phyloP scores from a whole-genome alignment of 257 asterid genomes.

The Penstemon eatonii region DNA sequence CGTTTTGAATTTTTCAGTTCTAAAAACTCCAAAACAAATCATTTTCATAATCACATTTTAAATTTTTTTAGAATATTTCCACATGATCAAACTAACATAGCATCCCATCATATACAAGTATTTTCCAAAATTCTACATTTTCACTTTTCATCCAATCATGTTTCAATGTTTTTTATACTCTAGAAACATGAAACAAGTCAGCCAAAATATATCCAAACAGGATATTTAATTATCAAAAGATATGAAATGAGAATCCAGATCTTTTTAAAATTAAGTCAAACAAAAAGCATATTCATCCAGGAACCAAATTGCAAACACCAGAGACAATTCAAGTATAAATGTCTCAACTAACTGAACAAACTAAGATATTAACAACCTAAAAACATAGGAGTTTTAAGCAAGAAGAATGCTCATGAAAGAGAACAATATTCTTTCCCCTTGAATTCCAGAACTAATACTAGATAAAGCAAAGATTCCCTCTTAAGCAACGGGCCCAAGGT shows the following conservation, averaged over 20 bases:
- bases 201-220: too few species aligned
- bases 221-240: neutral
- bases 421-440: neutral
- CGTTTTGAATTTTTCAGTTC: too few species aligned
- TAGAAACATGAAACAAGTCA: too few species aligned
- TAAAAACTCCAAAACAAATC: too few species aligned
- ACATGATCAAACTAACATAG: too few species aligned
- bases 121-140: too few species aligned
- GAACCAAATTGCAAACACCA: conserved; percentile 22
- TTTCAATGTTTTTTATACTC: too few species aligned
- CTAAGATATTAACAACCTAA: neutral
- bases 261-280: conserved; percentile 8
- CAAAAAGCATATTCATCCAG: conserved; percentile 12
- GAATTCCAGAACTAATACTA: neutral
- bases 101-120: too few species aligned
- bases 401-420: neutral
- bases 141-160: too few species aligned
- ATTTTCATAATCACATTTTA: too few species aligned
- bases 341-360: too few species aligned
- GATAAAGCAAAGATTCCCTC: neutral
- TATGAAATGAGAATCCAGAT: conserved; percentile 16
- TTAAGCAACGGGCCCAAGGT: conserved; percentile 75
- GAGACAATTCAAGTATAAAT: conserved; percentile 5
- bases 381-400: neutral
- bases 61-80: too few species aligned